Base-by-base conservation (phyloP, 331 rosid species). In the Malus hybrid region DNA sequence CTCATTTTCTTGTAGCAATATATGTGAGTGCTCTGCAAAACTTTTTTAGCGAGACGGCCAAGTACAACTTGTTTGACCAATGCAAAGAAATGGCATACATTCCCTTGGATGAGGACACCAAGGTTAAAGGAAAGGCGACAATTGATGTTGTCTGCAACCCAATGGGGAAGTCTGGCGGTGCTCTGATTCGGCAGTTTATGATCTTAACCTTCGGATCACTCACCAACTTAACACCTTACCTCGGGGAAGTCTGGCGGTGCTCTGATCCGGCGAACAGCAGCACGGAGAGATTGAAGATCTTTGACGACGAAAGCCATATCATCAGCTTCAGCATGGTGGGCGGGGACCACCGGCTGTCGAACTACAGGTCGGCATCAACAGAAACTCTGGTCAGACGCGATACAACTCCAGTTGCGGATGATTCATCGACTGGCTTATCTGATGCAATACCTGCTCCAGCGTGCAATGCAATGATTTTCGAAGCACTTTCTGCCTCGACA, bases 1-100 rank as follows among this genome's bases (percentile, higher is more conserved):
- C 98, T 70, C 98, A 97, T 18, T 91, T 93, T 61, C 91, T 93
- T 72, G 98, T 97, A 32, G 98, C 98, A 33, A 97, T 93, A 2
- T 93, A 90, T 67, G 98, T 93, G 22, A 97, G 98, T 63, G 98
- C 98, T 27, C 1, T 93, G 92, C 98, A 93, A 75, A 93, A 93
- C 88, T 91, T 93, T 48, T 93, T 93, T 78, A 93, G 98, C 89
- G 91, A 93, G 86, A 93, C 97, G 81, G 98, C 98, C 54, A 93
- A 93, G 82, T 93, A 93, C 89, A 93, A 97, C 62, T 88, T 93
- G 62, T 93, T 93, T 48, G 98, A 93, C 70, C 98, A 97, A 18
- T 93, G 98, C 88, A 91, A 93, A 75, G 98, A 93, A 84, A 93
- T 93, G 98, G 98, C 98, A 63, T 93, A 93, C 81, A 93, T 93